Conservation (phyloP, 441 rosid genomes). For the Aquilaria agallochum region DNA sequence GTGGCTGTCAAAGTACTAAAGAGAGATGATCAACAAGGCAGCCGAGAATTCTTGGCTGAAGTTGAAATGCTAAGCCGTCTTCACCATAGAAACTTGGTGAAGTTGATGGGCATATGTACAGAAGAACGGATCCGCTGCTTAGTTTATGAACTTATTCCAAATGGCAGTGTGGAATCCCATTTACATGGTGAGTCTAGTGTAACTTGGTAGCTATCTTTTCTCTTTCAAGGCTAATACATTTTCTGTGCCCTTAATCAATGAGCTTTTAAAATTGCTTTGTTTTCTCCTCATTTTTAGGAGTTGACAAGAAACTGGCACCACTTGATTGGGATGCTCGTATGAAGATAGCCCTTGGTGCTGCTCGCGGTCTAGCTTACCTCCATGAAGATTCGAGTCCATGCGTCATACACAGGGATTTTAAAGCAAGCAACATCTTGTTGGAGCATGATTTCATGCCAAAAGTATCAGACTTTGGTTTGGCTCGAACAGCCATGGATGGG, state of each 20-base stretch:
- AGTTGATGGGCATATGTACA: constrained; percentile 88
- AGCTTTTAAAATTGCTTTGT: too few relatives aligned
- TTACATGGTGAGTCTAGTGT: constrained; percentile 60
- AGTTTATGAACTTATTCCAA: constrained; percentile 91
- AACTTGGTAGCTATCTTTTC: background rate
- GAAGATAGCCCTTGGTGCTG: constrained; percentile 94
- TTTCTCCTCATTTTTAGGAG: constrained; percentile 32
- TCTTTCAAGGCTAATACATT: too few relatives aligned
- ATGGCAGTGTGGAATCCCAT: constrained; percentile 97
- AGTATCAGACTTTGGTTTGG: constrained; percentile 95
- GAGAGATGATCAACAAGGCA: constrained; percentile 93
- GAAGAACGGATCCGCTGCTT: constrained; percentile 85
- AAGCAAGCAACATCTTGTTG: constrained; percentile 92
- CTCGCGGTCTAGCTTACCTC: constrained; percentile 87
- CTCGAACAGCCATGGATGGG: constrained; percentile 90
- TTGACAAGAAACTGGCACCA: constrained; percentile 69
- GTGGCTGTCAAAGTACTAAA: constrained; percentile 92
- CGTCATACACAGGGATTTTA: constrained; percentile 96
- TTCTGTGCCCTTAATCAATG: too few relatives aligned
- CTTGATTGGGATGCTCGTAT: constrained; percentile 85
- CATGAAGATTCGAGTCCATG: constrained; percentile 98
- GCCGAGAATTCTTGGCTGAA: constrained; percentile 93
- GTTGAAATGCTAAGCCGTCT: constrained; percentile 99
- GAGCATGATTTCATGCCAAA: constrained; percentile 92
- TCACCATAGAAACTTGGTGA: constrained; percentile 93